These are phyloP conservation scores for Stephanocyclus meneghinianus DNA, from an alignment of 352 stramenopile species.

Conservation along the genomic window DNA sequence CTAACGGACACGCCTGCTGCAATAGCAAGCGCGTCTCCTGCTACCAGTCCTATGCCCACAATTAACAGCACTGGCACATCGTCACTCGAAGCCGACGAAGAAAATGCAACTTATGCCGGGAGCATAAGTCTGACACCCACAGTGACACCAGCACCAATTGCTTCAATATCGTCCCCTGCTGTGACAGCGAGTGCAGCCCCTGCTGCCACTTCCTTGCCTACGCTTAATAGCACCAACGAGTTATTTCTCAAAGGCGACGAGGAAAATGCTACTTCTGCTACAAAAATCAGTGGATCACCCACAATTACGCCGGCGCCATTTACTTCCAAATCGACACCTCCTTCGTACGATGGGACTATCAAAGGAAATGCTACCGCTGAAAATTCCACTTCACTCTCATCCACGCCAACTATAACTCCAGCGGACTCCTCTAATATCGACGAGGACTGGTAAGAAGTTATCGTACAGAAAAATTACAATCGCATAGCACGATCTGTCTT, in stretches of 20 bases:
- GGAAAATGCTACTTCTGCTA: not conserved
- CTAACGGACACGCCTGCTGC: constrained; percentile 27
- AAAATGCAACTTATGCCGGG: not conserved
- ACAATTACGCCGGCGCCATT: constrained; percentile 5
- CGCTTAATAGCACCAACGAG: not conserved
- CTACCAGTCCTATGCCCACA: not conserved
- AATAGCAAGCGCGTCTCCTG: not conserved
- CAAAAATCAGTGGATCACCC: not conserved
- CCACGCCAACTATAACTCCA: constrained; percentile 21
- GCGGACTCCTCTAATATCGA: constrained; percentile 3
- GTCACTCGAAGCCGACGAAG: not conserved
- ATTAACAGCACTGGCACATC: not conserved
- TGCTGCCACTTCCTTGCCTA: not conserved
- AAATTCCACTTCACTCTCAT: not conserved
- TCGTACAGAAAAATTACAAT: not conserved
- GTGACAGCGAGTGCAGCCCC: not conserved
- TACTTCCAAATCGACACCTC: not conserved
- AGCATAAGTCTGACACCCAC: not conserved
- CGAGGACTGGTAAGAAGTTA: not conserved
- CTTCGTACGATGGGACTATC: not conserved
- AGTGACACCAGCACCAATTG: constrained; percentile 4
- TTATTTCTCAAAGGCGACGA: not conserved
- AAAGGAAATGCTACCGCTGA: not conserved
- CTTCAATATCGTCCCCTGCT: constrained; percentile 5
- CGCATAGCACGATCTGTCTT: not conserved